Base-by-base conservation (phyloP, 805 yeast genomes). In the Starmerella kuoi region DNA sequence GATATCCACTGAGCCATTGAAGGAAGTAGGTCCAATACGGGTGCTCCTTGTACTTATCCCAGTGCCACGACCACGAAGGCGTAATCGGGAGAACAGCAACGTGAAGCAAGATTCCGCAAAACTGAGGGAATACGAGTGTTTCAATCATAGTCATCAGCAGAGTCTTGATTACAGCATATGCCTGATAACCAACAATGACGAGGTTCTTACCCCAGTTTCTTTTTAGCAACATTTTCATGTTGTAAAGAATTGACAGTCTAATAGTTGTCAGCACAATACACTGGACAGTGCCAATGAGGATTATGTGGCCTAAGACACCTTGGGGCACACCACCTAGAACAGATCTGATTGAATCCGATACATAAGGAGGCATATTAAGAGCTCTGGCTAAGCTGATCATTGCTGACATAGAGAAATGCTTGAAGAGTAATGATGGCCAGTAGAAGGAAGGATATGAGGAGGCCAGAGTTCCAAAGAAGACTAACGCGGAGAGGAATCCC, bases 81-180 rank as follows among this genome's bases (percentile, higher is more conserved):
- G 45, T 40, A 14, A 80, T 50, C 1, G 94, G 91, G 3, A 78
- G 65, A 3, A 77, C 48, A 2, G 85, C 77, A 45, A 79, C 64
- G 51, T 80, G 87, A 22, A 88, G 59, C 55, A 85, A 70, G 50
- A 74, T 60, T 1, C 98, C 98, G 55, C 96, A 86, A 52, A 76
- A 76, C 0, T 81, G 67, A 1, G 98, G 98, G 64, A 91, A 88
- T 5, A 79, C 65, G n/a, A 81, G 68, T 38, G 86, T 69, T 57
- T 91, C 98, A 37, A 84, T 70, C 4, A 77, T 70, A 55, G 87
- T 80, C 21, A 91, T 70, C 11, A 72, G 53, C 44, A 83, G 73
- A 12, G 88, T 93, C 57, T 87, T 88, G 20, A 77, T 54, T 2
- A 93, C 76, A 26, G 79, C 61, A 34, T 56, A 58, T 20, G 50